Base-by-base conservation (phyloP, 306 rosid species). In the Begonia loranthoides region DNA sequence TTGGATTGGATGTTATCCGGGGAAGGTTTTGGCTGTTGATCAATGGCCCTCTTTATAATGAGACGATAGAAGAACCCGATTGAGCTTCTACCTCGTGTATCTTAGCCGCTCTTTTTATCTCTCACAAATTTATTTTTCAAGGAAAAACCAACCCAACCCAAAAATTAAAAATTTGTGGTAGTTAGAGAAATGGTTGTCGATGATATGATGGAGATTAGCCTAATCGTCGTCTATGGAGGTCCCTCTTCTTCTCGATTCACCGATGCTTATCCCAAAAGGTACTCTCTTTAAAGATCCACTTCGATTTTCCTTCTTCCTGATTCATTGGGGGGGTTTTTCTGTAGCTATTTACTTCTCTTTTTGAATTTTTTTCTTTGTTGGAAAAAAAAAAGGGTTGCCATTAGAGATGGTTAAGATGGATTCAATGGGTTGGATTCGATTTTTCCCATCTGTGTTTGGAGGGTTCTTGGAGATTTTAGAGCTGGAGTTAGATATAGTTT, bases 221-320 rank as follows among this genome's bases (percentile, higher is more conserved):
- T 82, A 84, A 28, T 73, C 73, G 55, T 73, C 64, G 75, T 67
- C 63, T 81, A 36, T 68, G 80, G 81, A 55, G 69, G 55, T 62
- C 75, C 76, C 61, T 62, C 68, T 63, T 79, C 83, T 63, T 64
- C 70, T 70, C 75, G 79, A 57, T 79, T 87, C 75, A 71, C 79
- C 53, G 76, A 68, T 68, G 79, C 76, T 58, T 79, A 60, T 76
- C 72, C 87, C 65, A 73, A 79, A 81, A 79, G 97, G 97, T 81
- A 74, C 59, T 52, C 54, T 38, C 70, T 56, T 75, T 70, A 57
- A 73, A 65, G 80, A 74, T 67, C 70, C 72, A 55, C 60, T 38
- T 52, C 57, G 36, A 56, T 56, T 66, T 59, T 28, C 36, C 55
- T 52, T 51, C 50, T 41, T 55, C 39, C 49, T 55, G 41, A 62